Conservation (phyloP, 768 basidiomycete species). For the Amylocystis lapponica region DNA sequence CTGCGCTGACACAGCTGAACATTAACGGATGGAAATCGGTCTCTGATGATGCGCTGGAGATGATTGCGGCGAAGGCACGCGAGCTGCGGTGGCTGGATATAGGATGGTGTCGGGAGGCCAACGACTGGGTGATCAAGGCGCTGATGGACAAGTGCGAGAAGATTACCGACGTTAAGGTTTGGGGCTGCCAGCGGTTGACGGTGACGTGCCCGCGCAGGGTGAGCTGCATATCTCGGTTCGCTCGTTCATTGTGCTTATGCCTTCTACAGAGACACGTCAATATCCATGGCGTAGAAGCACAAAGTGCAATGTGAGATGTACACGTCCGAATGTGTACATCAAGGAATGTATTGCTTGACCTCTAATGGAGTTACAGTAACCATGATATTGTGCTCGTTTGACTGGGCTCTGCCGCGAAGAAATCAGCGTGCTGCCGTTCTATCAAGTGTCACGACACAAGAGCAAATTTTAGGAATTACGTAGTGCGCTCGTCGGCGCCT, state of each 20-base stretch:
- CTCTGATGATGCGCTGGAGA: constrained; percentile 38
- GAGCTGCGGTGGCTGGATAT: constrained; percentile 62
- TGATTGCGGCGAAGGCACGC: constrained; percentile 28
- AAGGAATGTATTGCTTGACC: too few relatives aligned
- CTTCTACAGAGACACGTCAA: constrained; percentile 5
- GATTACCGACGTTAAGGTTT: constrained; percentile 44
- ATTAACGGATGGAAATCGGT: constrained; percentile 77
- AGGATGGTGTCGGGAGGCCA: constrained; percentile 78
- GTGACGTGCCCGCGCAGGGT: constrained; percentile 46
- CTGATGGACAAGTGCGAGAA: constrained; percentile 44
- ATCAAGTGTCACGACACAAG: too few relatives aligned
- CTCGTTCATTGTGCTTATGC: background rate
- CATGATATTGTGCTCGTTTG: too few relatives aligned
- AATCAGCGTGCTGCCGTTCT: too few relatives aligned
- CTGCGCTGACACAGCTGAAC: constrained; percentile 49
- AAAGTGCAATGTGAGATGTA: background rate
- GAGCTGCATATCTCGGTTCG: constrained; percentile 4
- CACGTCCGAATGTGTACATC: too few relatives aligned
- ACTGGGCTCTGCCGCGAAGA: too few relatives aligned
- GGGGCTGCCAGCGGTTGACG: constrained; percentile 47
- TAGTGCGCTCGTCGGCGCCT: too few relatives aligned
- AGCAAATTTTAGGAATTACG: too few relatives aligned
- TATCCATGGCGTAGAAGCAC: constrained; percentile 6
- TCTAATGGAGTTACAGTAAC: too few relatives aligned
- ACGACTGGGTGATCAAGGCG: constrained; percentile 76